phyloP scores from a whole-genome alignment of 768 basidiomycete species.

The Trametes villosa region DNA sequence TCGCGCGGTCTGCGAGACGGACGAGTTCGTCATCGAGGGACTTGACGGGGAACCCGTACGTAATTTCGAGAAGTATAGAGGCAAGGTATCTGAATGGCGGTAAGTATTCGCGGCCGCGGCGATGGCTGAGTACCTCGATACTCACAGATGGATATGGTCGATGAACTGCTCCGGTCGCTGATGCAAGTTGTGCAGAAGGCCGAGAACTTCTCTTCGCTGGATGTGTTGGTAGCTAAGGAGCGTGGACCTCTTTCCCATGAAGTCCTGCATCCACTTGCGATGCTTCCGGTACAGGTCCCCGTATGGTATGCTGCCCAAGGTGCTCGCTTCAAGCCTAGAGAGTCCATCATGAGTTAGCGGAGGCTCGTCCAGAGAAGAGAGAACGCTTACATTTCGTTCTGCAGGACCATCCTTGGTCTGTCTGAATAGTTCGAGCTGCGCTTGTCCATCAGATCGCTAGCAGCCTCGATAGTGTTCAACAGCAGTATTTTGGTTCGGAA shows the following conservation, averaged over 20 bases:
- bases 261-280: constrained; percentile 23
- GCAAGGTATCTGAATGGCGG: constrained; percentile 25
- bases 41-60: neutral
- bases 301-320: constrained; percentile 8
- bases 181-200: constrained; percentile 16
- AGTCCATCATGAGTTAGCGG: neutral
- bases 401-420: constrained; percentile 28
- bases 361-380: neutral
- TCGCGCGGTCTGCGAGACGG: neutral
- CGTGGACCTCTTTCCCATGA: constrained; percentile 6
- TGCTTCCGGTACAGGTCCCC: constrained; percentile 23
- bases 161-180: constrained; percentile 12
- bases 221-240: constrained; percentile 12
- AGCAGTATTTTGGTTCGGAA: constrained; percentile 24
- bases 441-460: constrained; percentile 32
- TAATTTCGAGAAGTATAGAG: constrained; percentile 15
- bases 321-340: constrained; percentile 17
- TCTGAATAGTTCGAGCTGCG: constrained; percentile 31
- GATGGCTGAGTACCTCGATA: too few relatives aligned
- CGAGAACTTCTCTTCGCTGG: constrained; percentile 14
- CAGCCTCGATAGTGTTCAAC: constrained; percentile 27
- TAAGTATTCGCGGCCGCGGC: neutral
- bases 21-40: neutral
- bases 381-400: constrained; percentile 11
- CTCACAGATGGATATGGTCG: constrained; percentile 4